Percentiles rank a stretch among this genome's conserved stretches.
These are phyloP conservation scores for Conoideocrella luteorostrata DNA, from an alignment of 2,329 filamentous ascomycete genomes.

Conservation along the genomic window DNA sequence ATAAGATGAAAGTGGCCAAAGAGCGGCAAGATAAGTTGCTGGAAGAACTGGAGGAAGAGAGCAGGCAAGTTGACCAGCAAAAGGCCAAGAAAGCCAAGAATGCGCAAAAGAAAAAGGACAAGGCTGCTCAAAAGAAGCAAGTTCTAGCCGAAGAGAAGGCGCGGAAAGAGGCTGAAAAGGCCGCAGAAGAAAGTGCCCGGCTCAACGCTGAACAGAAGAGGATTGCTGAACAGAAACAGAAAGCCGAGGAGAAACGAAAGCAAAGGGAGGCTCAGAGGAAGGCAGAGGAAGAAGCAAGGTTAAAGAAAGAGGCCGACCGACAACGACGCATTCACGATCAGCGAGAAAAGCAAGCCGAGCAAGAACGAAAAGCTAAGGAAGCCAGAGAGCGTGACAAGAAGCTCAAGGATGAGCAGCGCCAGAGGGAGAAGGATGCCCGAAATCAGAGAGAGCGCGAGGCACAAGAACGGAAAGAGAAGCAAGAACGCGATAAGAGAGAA, in stretches of 20 bases:
- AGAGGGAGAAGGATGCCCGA: slow-evolving; percentile 70
- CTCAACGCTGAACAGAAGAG: slow-evolving; percentile 72
- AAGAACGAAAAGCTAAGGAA: slow-evolving; percentile 69
- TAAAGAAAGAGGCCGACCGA: slow-evolving; percentile 79
- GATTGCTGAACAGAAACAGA: slow-evolving; percentile 71
- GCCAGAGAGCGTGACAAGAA: slow-evolving; percentile 68
- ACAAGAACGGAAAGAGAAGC: slow-evolving; percentile 55
- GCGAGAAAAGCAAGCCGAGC: slow-evolving; percentile 76
- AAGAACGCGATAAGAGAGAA: slow-evolving; percentile 55
- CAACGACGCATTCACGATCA: slow-evolving; percentile 75
- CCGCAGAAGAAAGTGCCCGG: slow-evolving; percentile 73
- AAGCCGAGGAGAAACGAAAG: slow-evolving; percentile 82
- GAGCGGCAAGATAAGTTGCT: slow-evolving; percentile 88
- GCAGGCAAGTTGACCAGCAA: slow-evolving; percentile 65
- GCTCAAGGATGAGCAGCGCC: slow-evolving; percentile 73
- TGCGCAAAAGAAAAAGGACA: slow-evolving; percentile 92
- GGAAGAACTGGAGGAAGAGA: slow-evolving; percentile 85
- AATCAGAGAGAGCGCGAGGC: slow-evolving; percentile 67
- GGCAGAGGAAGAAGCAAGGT: slow-evolving; percentile 81
- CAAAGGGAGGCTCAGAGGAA: slow-evolving; percentile 89
- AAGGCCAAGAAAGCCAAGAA: slow-evolving; percentile 92
- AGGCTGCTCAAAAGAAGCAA: slow-evolving; percentile 82
- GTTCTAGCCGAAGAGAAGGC: slow-evolving; percentile 87
- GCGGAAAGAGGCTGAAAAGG: slow-evolving; percentile 79
- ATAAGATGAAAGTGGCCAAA: slow-evolving; percentile 90